Base-by-base conservation (phyloP, 495 filamentous ascomycete species). In the Talaromyces proteolyticus region DNA sequence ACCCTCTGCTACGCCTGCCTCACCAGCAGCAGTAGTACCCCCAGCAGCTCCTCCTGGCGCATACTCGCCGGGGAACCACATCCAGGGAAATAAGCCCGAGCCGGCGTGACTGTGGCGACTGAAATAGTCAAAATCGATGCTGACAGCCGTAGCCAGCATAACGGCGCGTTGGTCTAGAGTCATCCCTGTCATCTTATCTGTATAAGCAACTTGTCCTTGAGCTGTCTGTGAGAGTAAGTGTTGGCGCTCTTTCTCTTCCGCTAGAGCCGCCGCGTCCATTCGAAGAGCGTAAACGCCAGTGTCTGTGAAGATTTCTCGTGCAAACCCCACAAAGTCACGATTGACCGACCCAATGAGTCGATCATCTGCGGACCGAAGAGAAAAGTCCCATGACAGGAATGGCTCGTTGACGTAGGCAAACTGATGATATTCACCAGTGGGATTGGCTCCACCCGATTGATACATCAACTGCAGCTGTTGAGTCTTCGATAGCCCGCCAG, bases 51-150 rank as follows among this genome's bases (percentile, higher is more conserved):
- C 61, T 11, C 40, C 66, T n/a, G 52, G 62, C 19, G 47, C 69
- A 23, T 59, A 72, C 4, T 69, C 78, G 8, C 71, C 77, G 1
- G 76, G 77, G 48, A 82, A 70, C 77, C 76, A 83, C 16, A 85
- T 39, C 1, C 82, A 84, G 66, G 82, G 74, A 50, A 81, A 76
- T 0, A 77, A 73, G 21, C 70, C 62, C 3, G 70, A 73, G 20
- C 75, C 73, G 8, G 68, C 49, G 5, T 68, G 59, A 41, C 75
- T 80, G 48, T 83, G 74, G 3, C 82, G 72, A 53, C 80, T 85
- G 64, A 88, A 88, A 57, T 87, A 88, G 59, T 88, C 84, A 50
- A 86, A 88, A 60, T 87, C 84, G 44, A 87, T 69, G 42, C 76
- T 84, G 16, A 87, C 82, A 16, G 84, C 84, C 2, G 82, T 85